phyloP scores from a whole-genome alignment of 2,329 filamentous ascomycete genomes.

The Colletotrichum australisinense region DNA sequence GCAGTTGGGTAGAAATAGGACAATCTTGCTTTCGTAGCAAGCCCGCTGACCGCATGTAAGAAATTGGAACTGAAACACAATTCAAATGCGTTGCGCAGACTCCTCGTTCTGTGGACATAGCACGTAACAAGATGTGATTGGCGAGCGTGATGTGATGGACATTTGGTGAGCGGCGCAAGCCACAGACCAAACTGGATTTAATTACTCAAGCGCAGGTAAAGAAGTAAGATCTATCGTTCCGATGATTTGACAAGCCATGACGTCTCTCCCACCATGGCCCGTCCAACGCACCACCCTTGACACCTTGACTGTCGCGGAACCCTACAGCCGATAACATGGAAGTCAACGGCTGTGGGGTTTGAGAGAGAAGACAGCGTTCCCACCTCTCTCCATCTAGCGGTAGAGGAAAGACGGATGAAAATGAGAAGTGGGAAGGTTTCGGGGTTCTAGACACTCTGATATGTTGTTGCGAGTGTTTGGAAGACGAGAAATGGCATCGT shows the following conservation, averaged over 20 bases:
- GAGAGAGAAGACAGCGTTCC: slow-evolving; percentile 75
- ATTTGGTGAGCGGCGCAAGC: not conserved
- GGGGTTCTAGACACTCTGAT: slow-evolving; percentile 14
- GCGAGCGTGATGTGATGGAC: not conserved
- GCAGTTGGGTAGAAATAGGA: not conserved
- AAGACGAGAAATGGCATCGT: slow-evolving; percentile 28
- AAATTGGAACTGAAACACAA: slow-evolving; percentile 14
- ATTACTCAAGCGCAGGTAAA: slow-evolving; percentile 15
- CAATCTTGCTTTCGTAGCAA: not conserved
- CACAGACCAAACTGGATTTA: slow-evolving; percentile 4
- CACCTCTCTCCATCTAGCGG: slow-evolving; percentile 34
- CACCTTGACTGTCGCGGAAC: slow-evolving; percentile 58
- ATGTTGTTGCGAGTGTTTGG: not conserved
- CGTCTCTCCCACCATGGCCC: slow-evolving; percentile 72
- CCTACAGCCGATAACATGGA: slow-evolving; percentile 31
- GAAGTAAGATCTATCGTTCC: slow-evolving; percentile 25
- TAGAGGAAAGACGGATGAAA: not conserved
- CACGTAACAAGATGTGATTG: not conserved
- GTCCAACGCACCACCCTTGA: slow-evolving; percentile 46
- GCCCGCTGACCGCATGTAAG: not conserved
- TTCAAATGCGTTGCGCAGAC: not conserved
- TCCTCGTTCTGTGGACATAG: not conserved
- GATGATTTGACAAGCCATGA: slow-evolving; percentile 54
- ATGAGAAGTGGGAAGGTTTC: slow-evolving; percentile 30
- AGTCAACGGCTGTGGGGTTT: slow-evolving; percentile 47